Evolutionary conservation across 768 basidiomycete genomes (phyloP), one percentile per base, ranked within the genome.

Genomic region (Polyporus arcularius): DNA sequence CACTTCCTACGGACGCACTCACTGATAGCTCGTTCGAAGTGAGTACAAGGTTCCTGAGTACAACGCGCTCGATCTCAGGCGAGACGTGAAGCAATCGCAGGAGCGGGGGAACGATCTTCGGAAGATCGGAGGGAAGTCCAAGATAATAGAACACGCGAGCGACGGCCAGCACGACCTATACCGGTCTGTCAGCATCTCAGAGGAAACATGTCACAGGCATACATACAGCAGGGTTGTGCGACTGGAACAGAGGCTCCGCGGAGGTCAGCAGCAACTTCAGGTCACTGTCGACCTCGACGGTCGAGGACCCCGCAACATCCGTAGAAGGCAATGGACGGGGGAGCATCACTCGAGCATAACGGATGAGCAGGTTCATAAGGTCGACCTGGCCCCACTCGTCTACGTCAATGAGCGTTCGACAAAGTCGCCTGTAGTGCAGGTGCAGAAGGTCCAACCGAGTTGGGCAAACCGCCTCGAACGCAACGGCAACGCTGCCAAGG

Each of bases 301-400:
- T 57, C 9, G 70, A 68, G 3, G 48, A 6, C 7, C 31, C 42
- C 35, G 68, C 73, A 11, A 53, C 67, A 8, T 71, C 74, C 4
- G 68, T 71, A 9, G 73, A 70, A 18, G 74, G 65, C 1, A 72
- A 73, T 10, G 92, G 88, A 62, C 86, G 79, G 2, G 85, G 82
- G 35, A 97, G 79, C 93, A 96, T 96, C 0, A 82, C 83, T 53
- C 96, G 78, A 3, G 85, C 91, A 70, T 99, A 99, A 60, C 91
- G 79, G 57, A 87, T 74, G 35, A 99, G 80, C 14, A 98, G 79
- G 46, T 88, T 82, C 61, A 96, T 79, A 18, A 94, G 73, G 48
- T 88, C 84, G 6, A 90, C 84, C 73, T 98, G 97, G 0, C 94
- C 95, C 97, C 97, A 99, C 72, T 97, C 96, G 67, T 99, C 97